Percentiles rank a stretch among this genome's conserved stretches.
These are phyloP conservation scores for Cubamyces lactineus DNA, from an alignment of 768 basidiomycete genomes.

Conservation along the genomic window DNA sequence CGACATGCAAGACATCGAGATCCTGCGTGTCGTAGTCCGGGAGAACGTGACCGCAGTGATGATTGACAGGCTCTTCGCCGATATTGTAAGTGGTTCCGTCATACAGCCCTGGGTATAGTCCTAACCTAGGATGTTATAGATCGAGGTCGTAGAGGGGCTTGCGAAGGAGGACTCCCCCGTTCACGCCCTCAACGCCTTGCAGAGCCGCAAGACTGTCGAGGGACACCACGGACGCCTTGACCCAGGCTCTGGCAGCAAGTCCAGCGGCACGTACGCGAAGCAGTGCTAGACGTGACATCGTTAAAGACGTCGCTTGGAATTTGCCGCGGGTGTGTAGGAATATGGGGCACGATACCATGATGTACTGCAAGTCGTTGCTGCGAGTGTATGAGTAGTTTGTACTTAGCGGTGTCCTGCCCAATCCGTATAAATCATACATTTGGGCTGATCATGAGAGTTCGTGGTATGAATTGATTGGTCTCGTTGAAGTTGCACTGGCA, in stretches of 20 bases:
- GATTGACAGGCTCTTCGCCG: slow-evolving; percentile 56
- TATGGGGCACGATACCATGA: too few species aligned
- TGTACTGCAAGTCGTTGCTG: too few species aligned
- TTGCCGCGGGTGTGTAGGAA: too few species aligned
- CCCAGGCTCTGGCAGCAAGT: slow-evolving; percentile 47
- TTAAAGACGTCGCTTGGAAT: too few species aligned
- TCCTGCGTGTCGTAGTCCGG: slow-evolving; percentile 64
- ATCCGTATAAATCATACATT: too few species aligned
- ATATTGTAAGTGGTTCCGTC: slow-evolving; percentile 54
- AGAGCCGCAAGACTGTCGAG: slow-evolving; percentile 41
- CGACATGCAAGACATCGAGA: slow-evolving; percentile 51
- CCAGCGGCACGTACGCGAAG: slow-evolving; percentile 70
- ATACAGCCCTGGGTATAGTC: background rate
- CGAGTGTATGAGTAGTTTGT: too few species aligned
- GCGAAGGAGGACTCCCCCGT: slow-evolving; percentile 46
- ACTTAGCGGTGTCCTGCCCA: too few species aligned
- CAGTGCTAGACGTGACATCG: slow-evolving; percentile 49
- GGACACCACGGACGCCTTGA: slow-evolving; percentile 50
- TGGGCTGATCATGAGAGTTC: too few species aligned
- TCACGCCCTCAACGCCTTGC: slow-evolving; percentile 54
- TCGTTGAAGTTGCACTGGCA: too few species aligned
- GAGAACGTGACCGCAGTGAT: slow-evolving; percentile 58
- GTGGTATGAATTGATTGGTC: too few species aligned
- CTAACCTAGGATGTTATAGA: slow-evolving; percentile 37
- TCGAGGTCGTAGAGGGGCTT: slow-evolving; percentile 68